Evolutionary conservation across 2,329 filamentous ascomycete genomes (phyloP), one percentile per base, ranked within the genome.

Genomic region (Ambrosiella cleistominuta): DNA sequence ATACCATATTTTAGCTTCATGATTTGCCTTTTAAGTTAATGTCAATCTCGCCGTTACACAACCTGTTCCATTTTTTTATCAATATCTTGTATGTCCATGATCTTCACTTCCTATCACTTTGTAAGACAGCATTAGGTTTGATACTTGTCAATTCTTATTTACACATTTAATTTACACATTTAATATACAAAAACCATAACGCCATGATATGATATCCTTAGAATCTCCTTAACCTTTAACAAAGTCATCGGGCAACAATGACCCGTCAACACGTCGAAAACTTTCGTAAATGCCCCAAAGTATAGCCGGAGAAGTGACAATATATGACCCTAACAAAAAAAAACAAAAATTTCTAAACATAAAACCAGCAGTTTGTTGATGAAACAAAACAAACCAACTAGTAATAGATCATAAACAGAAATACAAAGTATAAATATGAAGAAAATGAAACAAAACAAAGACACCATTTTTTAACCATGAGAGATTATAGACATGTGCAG

Each of bases 161-260:
- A 56, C 19, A 36, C 27, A 12, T 56, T 56, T 56, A 38, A 56
- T 56, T 9, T 56, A 56, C 54, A 49, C 27, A 12, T 56, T 56
- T 56, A 38, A 56, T 56, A n/a, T 56, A 56, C 54, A 49, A 39
- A 50, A 40, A n/a, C 42, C 57, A 40, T 42, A 59, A 59, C 57
- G 51, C 57, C 57, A 36, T 54, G 42, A 59, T 44, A 59, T 59
- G 52, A 59, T 55, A 58, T 58, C 57, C 51, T 44, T 9, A 58
- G 17, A 57, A 53, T 45, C 17, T 54, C 53, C 36, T 13, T n/a
- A 42, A 49, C 50, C 35, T 12, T 12, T n/a, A 54, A 19, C 9
- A 17, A 54, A 37, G 17, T 19, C n/a, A 39, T 17, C 35, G 17
- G 37, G 13, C 12, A n/a, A 53, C 38, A 27, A 51, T 35, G 37